Conservation (phyloP, 2,329 filamentous ascomycete genomes). For the Knoxdaviesia proteae region DNA sequence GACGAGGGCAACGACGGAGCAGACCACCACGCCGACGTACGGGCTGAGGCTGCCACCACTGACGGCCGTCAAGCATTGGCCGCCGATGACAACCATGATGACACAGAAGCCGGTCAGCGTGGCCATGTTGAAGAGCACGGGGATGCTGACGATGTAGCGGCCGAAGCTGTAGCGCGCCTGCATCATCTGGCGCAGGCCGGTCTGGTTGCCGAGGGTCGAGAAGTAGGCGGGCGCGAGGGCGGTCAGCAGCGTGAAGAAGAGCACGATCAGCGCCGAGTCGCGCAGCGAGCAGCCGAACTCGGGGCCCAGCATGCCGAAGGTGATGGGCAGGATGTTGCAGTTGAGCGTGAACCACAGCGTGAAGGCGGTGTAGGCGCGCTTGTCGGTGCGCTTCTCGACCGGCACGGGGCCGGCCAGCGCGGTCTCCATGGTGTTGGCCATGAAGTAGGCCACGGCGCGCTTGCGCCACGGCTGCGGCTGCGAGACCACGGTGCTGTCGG, state of each 20-base stretch:
- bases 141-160: slow-evolving; percentile 35
- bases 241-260: slow-evolving; percentile 40
- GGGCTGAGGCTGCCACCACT: slow-evolving; percentile 25
- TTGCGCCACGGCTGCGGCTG: too few species aligned
- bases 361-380: slow-evolving; percentile 21
- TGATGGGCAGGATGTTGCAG: slow-evolving; percentile 29
- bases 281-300: slow-evolving; percentile 32
- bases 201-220: slow-evolving; percentile 35
- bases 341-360: slow-evolving; percentile 28
- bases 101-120: slow-evolving; percentile 43
- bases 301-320: slow-evolving; percentile 38
- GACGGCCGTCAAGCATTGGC: slow-evolving; percentile 34
- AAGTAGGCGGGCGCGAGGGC: slow-evolving; percentile 33
- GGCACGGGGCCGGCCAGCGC: slow-evolving; percentile 15
- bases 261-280: slow-evolving; percentile 34
- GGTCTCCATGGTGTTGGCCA: not conserved
- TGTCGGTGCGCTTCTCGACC: slow-evolving; percentile 18
- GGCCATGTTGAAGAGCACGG: slow-evolving; percentile 39
- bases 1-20: slow-evolving; percentile 31
- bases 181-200: slow-evolving; percentile 45
- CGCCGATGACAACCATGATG: slow-evolving; percentile 39
- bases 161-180: slow-evolving; percentile 43
- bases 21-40: slow-evolving; percentile 38
- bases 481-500: too few species aligned
- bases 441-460: not conserved